Conservation (phyloP, 495 filamentous ascomycete genomes). For the Aspergillus baeticus region DNA sequence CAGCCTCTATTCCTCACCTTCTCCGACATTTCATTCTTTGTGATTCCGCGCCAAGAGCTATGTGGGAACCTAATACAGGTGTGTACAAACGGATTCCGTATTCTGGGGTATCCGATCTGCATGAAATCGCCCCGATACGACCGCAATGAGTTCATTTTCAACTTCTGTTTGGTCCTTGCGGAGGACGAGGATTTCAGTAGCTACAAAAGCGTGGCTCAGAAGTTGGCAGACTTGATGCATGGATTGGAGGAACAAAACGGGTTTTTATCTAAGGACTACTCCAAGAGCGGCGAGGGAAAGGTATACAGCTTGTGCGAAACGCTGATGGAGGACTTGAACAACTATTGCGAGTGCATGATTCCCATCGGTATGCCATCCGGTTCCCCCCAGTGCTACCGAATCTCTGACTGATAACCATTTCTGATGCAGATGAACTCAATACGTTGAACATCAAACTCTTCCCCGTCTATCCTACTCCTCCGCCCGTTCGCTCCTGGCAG, state of each 20-base stretch:
- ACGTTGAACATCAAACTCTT: slow-evolving; percentile 97
- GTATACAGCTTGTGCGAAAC: slow-evolving; percentile 85
- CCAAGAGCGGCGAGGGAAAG: slow-evolving; percentile 54
- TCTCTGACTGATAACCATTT: slow-evolving; percentile 12
- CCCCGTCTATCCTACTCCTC: slow-evolving; percentile 74
- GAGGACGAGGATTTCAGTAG: slow-evolving; percentile 63
- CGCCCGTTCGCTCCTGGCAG: slow-evolving; percentile 77
- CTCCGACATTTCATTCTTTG: slow-evolving; percentile 76
- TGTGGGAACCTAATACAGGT: slow-evolving; percentile 80
- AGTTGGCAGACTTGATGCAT: slow-evolving; percentile 80
- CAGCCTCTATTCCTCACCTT: slow-evolving; percentile 76
- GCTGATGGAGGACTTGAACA: slow-evolving; percentile 91
- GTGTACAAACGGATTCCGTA: slow-evolving; percentile 70
- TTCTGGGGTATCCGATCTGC: slow-evolving; percentile 87
- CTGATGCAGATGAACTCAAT: slow-evolving; percentile 73
- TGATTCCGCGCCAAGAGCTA: slow-evolving; percentile 90
- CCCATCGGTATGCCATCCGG: slow-evolving; percentile 62
- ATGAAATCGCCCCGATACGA: slow-evolving; percentile 73
- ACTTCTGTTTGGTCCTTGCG: slow-evolving; percentile 84
- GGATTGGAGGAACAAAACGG: slow-evolving; percentile 83
- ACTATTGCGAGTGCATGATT: slow-evolving; percentile 97
- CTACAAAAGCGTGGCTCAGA: slow-evolving; percentile 81
- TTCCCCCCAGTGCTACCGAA: background rate
- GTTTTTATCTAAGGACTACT: slow-evolving; percentile 57
- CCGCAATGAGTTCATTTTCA: slow-evolving; percentile 97